Conservation (phyloP, 306 rosid genomes). For the Pyrus betulifolia region DNA sequence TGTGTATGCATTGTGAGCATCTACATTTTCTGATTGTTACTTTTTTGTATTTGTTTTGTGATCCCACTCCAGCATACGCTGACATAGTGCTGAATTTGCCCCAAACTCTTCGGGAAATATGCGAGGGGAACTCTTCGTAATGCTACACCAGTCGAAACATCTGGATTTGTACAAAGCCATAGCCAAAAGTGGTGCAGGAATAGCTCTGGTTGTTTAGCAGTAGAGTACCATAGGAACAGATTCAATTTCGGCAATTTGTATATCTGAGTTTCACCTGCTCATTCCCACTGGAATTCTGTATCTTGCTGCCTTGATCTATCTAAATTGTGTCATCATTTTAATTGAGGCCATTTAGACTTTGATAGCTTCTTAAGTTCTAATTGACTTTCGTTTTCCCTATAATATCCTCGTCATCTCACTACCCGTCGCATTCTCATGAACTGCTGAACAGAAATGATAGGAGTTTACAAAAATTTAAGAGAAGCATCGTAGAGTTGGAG, state of each 20-base stretch:
- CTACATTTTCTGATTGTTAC: not conserved
- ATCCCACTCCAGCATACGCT: slow-evolving; percentile 61
- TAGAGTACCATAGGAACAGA: slow-evolving; percentile 8
- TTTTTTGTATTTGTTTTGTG: not conserved
- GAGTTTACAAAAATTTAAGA: too few species aligned
- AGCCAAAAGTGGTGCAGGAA: slow-evolving; percentile 18
- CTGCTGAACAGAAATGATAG: too few species aligned
- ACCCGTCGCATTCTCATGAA: too few species aligned
- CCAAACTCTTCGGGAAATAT: slow-evolving; percentile 51
- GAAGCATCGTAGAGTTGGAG: too few species aligned
- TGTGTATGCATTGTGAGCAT: not conserved
- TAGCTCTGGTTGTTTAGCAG: slow-evolving; percentile 10
- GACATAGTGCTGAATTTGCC: slow-evolving; percentile 87
- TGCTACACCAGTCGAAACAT: slow-evolving; percentile 8
- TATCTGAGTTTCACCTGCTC: not conserved
- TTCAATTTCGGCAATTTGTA: slow-evolving; percentile 16
- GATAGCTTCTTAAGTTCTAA: too few species aligned
- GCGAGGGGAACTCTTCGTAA: slow-evolving; percentile 27
- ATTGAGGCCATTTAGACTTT: not conserved
- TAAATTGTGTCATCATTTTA: not conserved
- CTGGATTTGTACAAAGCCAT: slow-evolving; percentile 39
- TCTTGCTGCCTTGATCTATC: not conserved
- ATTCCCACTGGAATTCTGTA: not conserved
- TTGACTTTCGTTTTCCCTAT: too few species aligned
- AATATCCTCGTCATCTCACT: too few species aligned